Conservation (phyloP, 2,329 filamentous ascomycete genomes). For the Diaporthe velutina region DNA sequence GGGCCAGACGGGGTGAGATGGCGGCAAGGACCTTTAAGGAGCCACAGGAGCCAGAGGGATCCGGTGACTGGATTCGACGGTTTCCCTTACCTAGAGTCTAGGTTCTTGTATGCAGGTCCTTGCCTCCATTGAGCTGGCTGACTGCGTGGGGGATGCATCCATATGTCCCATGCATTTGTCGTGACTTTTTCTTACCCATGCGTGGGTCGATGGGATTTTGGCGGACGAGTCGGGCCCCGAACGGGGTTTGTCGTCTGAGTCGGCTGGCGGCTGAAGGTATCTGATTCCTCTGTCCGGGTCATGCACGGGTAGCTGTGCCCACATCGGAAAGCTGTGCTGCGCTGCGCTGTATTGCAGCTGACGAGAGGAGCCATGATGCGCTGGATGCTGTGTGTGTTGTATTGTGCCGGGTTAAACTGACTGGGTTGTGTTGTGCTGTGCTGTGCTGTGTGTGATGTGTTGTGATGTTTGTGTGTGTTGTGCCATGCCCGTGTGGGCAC, state of each 20-base stretch:
- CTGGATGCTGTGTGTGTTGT: neutral
- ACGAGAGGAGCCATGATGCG: neutral
- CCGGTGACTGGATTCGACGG: neutral
- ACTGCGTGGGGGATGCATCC: neutral
- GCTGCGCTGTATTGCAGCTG: neutral
- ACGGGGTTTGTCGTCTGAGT: neutral
- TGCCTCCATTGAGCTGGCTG: neutral
- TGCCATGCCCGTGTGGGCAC: constrained; percentile 7
- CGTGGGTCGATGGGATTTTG: neutral
- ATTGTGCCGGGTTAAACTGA: neutral
- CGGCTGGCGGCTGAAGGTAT: neutral
- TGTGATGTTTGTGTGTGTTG: constrained; percentile 17
- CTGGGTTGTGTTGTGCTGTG: neutral
- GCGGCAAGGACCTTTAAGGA: neutral
- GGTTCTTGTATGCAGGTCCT: neutral
- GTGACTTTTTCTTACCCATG: neutral
- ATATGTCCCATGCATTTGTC: neutral
- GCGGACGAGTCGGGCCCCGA: neutral
- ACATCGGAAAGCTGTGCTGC: neutral
- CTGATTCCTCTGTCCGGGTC: neutral
- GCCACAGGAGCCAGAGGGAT: neutral
- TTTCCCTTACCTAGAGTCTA: neutral
- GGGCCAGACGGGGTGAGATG: neutral
- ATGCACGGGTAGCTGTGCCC: neutral
- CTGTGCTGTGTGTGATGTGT: neutral